Evolutionary conservation across 2,329 filamentous ascomycete genomes (phyloP), one percentile per base, ranked within the genome.

Genomic region (Neopestalotiopsis rosae): DNA sequence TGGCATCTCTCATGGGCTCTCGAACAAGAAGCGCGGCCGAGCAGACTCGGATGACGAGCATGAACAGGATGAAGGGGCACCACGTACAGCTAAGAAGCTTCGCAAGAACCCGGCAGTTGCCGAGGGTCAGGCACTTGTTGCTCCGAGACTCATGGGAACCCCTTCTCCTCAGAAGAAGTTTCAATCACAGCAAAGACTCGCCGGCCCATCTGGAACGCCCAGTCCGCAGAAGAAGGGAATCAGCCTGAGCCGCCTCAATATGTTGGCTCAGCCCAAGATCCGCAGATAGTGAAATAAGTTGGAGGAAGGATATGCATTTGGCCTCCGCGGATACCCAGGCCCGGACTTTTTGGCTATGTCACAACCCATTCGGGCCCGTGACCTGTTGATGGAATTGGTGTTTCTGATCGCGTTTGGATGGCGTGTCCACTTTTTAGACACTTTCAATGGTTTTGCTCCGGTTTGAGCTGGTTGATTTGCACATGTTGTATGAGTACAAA

Each of bases 211-310:
- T 28, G 70, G 72, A 12, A 80, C 80, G 30, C 77, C 81, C 3
- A 88, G 82, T 67, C 83, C 88, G 4, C 79, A 79, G 65, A 89
- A 88, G 81, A 83, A 79, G 69, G 73, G 65, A 20, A 77, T 91
- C 68, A 90, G 84, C 71, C 76, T 90, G 69, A 90, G 87, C 76
- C 84, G 89, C 69, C 81, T 91, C 67, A 87, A 89, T 74, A 87
- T 89, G 86, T 84, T 91, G 30, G 85, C 89, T 61, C 83, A 84
- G 59, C 89, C 89, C 1, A 91, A 91, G 81, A 78, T 84, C 71
- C 84, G 89, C 69, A 85, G 79, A 69, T 88, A 67, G 28, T 62
- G 30, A 13, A 20, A 62, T 38, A 12, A 30, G 7, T n/a, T 34
- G 80, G 34, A 38, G 34, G 24, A 71, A 34, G 14, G 57, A 38